Conservation (phyloP, 164 flowering plant species). For the Magnolia officinalis region DNA sequence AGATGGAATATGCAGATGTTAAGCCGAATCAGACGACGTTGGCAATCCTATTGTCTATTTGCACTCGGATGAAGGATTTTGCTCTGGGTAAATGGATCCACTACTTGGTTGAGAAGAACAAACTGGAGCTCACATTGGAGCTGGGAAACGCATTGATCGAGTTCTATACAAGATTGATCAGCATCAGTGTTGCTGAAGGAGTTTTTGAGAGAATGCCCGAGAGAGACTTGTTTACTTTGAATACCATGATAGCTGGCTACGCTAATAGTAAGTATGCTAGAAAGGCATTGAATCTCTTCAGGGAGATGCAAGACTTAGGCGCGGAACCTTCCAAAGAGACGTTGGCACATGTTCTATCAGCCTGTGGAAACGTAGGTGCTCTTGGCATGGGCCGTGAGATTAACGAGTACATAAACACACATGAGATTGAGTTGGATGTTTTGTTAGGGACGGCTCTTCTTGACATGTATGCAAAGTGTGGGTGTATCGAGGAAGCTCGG, state of each 20-base stretch:
- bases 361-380: slow-evolving; percentile 20
- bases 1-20: slow-evolving; percentile 14
- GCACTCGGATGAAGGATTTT: slow-evolving; percentile 22
- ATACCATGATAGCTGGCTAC: slow-evolving; percentile 25
- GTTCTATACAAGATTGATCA: slow-evolving; percentile 28
- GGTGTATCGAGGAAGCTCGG: too few species aligned
- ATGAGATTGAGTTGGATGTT: slow-evolving; percentile 3
- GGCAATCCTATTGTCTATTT: slow-evolving; percentile 24
- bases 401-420: slow-evolving; percentile 13
- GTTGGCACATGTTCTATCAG: slow-evolving; percentile 16
- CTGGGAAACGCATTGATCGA: slow-evolving; percentile 27
- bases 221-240: slow-evolving; percentile 27
- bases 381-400: slow-evolving; percentile 19
- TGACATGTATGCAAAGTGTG: slow-evolving; percentile 31
- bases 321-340: slow-evolving; percentile 21
- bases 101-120: slow-evolving; percentile 9
- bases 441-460: slow-evolving; percentile 19
- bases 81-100: slow-evolving; percentile 23
- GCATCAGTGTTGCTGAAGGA: slow-evolving; percentile 15
- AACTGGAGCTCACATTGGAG: slow-evolving; percentile 6
- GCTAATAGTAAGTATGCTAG: slow-evolving; percentile 13
- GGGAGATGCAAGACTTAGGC: slow-evolving; percentile 13
- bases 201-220: slow-evolving; percentile 20
- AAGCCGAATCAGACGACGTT: slow-evolving; percentile 27
- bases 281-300: slow-evolving; percentile 22